Base-by-base conservation (phyloP, 2,329 filamentous ascomycete species). In the Neofusicoccum sp. region DNA sequence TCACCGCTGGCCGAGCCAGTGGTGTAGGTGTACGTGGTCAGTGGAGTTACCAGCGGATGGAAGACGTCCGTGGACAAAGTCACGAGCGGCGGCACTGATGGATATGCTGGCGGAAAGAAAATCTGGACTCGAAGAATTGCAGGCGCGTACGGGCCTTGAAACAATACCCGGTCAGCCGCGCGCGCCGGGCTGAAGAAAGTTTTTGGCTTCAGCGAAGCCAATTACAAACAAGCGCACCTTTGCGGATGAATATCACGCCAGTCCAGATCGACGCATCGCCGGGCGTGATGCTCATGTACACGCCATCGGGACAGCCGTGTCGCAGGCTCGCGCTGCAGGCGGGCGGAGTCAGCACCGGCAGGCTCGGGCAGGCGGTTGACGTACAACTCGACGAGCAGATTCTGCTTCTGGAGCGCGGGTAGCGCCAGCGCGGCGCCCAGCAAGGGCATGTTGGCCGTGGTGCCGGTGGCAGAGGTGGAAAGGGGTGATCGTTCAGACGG, bases 11-110 rank as follows among this genome's bases (percentile, higher is more conserved):
- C 87, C 63, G 75, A 74, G 31, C 90, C 89, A 66, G 91, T 93
- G 45, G 92, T 90, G 80, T 96, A 96, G 73, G 92, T 95, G 78
- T 97, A 96, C 3, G 92, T 97, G n/a, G 93, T 97, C 66, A 96
- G 83, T 41, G 95, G 93, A 6, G 93, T 93, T 68, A 98, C 89
- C 45, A 99, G 83, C 16, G 94, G 94, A 75, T 99, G 94, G 76
- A 98, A 99, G 68, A 98, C 89, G 74, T 98, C 94, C 69, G 92
- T 96, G 49, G 87, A 86, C 77, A 99, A 97, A 61, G 89, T 94
- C 67, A 99, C 87, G 16, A 93, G 82, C 8, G 95, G 95, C 56
- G 94, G 91, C 22, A 91, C 79, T 58, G 83, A 79, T 11, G 94
- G 94, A 74, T 96, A 97, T 43, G 85, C 84, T 65, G 89, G 83